Percentiles rank a stretch among this genome's conserved stretches.
Evolutionary conservation across 495 filamentous ascomycete genomes (phyloP).

Genomic region (Trypethelium eluteriae): DNA sequence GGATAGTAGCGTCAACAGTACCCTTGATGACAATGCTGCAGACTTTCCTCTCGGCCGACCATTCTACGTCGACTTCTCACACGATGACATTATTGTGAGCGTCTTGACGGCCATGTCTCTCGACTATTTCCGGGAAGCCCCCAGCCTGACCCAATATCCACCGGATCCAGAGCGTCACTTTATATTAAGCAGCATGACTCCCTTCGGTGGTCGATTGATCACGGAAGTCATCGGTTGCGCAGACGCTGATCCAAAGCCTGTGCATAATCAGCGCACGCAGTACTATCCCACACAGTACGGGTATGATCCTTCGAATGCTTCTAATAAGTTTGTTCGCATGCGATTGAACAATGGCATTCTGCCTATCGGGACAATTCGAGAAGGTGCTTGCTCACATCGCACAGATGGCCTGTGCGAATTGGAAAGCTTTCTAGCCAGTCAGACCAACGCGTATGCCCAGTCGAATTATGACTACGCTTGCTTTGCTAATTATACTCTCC

Average conservation of each 20-base stretch:
- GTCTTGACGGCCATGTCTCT: conserved; percentile 41
- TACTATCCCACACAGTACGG: conserved; percentile 37
- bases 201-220: conserved; percentile 36
- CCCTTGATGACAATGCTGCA: conserved; percentile 36
- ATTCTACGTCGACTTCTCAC: conserved; percentile 45
- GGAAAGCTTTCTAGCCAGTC: conserved; percentile 31
- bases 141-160: conserved; percentile 31
- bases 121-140: conserved; percentile 36
- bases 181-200: conserved; percentile 35
- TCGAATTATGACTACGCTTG: conserved; percentile 37
- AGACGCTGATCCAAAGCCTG: conserved; percentile 24
- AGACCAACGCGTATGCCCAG: conserved; percentile 26
- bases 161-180: conserved; percentile 35
- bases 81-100: conserved; percentile 44
- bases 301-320: conserved; percentile 32
- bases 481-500: conserved; percentile 37
- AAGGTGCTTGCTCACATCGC: conserved; percentile 30
- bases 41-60: conserved; percentile 40
- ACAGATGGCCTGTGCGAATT: conserved; percentile 37
- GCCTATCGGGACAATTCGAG: conserved; percentile 36
- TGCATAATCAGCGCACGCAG: conserved; percentile 24
- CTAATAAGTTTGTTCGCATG: conserved; percentile 40
- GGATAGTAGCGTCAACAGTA: conserved; percentile 37
- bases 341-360: conserved; percentile 38
- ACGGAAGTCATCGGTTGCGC: conserved; percentile 38